phyloP scores from a whole-genome alignment of 177 flowering plant genomes.

The Vitis hybrid region DNA sequence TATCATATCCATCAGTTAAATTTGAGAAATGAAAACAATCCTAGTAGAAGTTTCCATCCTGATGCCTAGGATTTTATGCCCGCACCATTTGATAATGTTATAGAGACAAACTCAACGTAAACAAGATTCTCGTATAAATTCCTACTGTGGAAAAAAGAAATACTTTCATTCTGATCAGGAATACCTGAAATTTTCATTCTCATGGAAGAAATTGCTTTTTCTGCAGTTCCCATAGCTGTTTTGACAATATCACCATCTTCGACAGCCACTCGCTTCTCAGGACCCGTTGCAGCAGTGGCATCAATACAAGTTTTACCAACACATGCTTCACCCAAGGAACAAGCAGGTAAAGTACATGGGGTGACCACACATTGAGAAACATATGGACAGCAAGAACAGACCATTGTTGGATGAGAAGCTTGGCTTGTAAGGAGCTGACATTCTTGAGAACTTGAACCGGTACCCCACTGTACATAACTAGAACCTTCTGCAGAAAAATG shows the following conservation, averaged over 20 bases:
- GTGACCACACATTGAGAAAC: constrained; percentile 32
- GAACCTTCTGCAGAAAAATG: constrained; percentile 25
- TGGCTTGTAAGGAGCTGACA: constrained; percentile 28
- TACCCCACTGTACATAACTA: constrained; percentile 25
- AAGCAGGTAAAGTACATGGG: constrained; percentile 35
- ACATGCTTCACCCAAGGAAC: constrained; percentile 31
- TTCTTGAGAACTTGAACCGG: constrained; percentile 32
- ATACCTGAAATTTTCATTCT: constrained; percentile 22
- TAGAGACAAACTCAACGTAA: background rate
- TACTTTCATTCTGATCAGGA: constrained; percentile 33
- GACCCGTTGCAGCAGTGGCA: constrained; percentile 14
- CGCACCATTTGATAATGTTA: background rate
- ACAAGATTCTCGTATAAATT: background rate
- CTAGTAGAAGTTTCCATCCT: background rate
- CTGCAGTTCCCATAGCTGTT: constrained; percentile 61
- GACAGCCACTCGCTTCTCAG: constrained; percentile 10
- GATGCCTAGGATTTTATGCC: background rate
- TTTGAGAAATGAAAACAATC: background rate
- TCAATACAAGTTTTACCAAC: constrained; percentile 13
- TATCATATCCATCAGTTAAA: background rate
- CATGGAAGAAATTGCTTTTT: constrained; percentile 54
- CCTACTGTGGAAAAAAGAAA: too few species aligned
- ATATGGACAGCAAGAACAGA: constrained; percentile 43
- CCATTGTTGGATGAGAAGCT: constrained; percentile 21
- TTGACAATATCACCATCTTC: constrained; percentile 33